Conservation (phyloP, 805 yeast species). For the Candida krabiensis region DNA sequence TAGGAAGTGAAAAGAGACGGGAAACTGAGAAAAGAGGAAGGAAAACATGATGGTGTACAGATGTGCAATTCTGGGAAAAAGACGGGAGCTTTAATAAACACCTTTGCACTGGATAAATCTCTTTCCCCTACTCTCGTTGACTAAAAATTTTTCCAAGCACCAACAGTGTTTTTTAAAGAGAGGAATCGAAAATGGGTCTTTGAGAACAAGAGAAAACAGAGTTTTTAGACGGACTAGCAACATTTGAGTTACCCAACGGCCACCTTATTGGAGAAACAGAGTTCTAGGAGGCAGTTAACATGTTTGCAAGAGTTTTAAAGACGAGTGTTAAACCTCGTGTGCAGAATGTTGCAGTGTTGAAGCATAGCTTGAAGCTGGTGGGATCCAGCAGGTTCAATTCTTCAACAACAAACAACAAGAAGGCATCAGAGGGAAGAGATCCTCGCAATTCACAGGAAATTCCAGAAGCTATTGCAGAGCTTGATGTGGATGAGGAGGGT, state of each 20-base stretch:
- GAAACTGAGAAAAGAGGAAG: too few relatives aligned
- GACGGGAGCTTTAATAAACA: neutral
- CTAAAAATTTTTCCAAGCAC: too few relatives aligned
- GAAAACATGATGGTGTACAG: slow-evolving; percentile 11
- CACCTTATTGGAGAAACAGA: too few relatives aligned
- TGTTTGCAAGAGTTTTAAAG: slow-evolving; percentile 12
- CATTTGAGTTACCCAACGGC: too few relatives aligned
- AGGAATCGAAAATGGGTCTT: too few relatives aligned
- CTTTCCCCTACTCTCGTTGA: too few relatives aligned
- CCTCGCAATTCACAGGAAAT: slow-evolving; percentile 1
- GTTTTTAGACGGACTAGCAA: too few relatives aligned
- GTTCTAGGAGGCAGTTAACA: neutral
- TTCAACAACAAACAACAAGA: neutral
- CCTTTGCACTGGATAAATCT: too few relatives aligned
- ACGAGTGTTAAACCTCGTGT: slow-evolving; percentile 4
- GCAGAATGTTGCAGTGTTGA: slow-evolving; percentile 5
- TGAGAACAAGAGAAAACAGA: too few relatives aligned
- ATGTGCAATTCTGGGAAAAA: slow-evolving; percentile 3
- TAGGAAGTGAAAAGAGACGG: too few relatives aligned
- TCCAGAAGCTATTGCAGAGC: slow-evolving; percentile 9
- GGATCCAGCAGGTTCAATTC: slow-evolving; percentile 6
- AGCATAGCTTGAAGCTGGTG: slow-evolving; percentile 3
- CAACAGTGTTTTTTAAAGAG: too few relatives aligned
- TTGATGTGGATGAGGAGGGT: slow-evolving; percentile 26
- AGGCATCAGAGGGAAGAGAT: neutral